Base-by-base conservation (phyloP, 73 alveolate species). In the Uronychia setigera region DNA sequence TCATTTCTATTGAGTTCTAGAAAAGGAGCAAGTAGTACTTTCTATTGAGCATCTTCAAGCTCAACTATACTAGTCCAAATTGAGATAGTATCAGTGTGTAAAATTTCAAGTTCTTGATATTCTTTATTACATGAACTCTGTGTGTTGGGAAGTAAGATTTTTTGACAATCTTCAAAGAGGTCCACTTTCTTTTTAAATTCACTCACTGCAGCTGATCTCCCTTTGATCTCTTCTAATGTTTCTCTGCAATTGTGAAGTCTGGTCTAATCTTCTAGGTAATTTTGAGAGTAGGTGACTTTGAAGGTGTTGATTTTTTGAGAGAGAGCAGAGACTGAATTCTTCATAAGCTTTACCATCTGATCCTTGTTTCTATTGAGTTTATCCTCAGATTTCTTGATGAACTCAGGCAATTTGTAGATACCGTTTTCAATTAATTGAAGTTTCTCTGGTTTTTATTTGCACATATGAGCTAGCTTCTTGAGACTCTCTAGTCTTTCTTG, bases 211-310 rank as follows among this genome's bases (percentile, higher is more conserved):
- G 74, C 74, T 59, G 80, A 14, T 32, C 74, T 81, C n/a, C 32
- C 84, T 89, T 80, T 58, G 87, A 87, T 77, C 95, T 87, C 95
- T 32, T 86, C 89, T 1, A 86, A 34, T 1, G 95, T 90, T 27
- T 80, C 89, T 26, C 74, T 82, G 35, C 90, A 67, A 34, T 86
- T 86, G 28, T 58, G 88, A 9, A 90, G 82, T 67, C 95, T 85
- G 1, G 88, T 33, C 58, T 31, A 77, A 33, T 90, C 95, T 28
- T 85, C 74, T 26, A 90, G 80, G 77, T 90, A 90, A 26, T 88
- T 86, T 32, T 90, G 90, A 1, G 80, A 86, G 58, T 90, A 90
- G 77, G 85, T 90, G 80, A 58, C 57, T 59, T 90, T 87, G 46
- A 90, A 90, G 76, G 91, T 90, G 35, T 86, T 78, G 79, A 81